Base-by-base conservation (phyloP, 768 basidiomycete species). In the Chiua virens region DNA sequence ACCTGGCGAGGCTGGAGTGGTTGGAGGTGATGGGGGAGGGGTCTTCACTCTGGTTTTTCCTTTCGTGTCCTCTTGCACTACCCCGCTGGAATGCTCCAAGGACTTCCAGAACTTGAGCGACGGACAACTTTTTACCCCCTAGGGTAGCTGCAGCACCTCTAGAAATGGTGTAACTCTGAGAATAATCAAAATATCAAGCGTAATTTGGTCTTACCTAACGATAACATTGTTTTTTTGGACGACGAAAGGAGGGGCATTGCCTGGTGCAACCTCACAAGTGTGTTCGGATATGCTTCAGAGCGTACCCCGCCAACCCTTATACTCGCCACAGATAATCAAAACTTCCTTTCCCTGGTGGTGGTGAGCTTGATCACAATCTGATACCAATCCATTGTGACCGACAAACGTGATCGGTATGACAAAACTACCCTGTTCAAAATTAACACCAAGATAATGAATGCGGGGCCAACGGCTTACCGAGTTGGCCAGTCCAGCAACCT, bases 271-370 rank as follows among this genome's bases (percentile, higher is more conserved):
- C 10, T 13, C 10, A 36, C 52, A 53, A 5, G 4, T 28, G 6
- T 45, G 15, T 28, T 10, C 4, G 2, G 18, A n/a, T 14, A 53
- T n/a, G 18, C 8, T 18, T 9, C 41, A 14, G 17, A 53, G 37
- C 0, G 34, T 48, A 9, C 52, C 42, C 14, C 14, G 30, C 52
- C 52, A 53, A 15, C 47, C 52, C 15, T 47, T 54, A 13, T 39
- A 46, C 1, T 54, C 8, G 3, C 49, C 41, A 8, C n/a, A 2
- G n/a, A 54, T 46, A 14, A 50, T 50, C 9, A 50, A 4, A 1
- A 54, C 45, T 4, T 50, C 45, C 36, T 47, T 50, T 4, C 36
- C 28, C 13, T 32, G 1, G 17, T 30, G 17, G 4, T 4, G n/a
- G 0, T 8, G 18, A 32, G 21, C 14, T 3, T 28, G 8, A 8